Evolutionary conservation across 306 rosid species (phyloP).

Genomic region (Casuarina glauca): DNA sequence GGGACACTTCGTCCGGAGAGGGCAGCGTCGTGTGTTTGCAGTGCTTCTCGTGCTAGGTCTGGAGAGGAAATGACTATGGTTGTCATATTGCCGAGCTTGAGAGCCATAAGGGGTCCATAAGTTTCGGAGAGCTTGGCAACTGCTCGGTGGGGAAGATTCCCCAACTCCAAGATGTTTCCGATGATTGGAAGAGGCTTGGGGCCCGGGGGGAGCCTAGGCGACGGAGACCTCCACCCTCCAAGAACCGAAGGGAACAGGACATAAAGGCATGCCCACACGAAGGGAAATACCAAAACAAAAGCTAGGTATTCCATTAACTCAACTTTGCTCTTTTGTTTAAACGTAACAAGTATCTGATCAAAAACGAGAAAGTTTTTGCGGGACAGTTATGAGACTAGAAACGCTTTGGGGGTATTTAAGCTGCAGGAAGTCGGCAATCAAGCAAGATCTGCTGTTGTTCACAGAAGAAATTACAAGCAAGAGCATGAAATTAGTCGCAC

Average conservation of each 20-base stretch:
- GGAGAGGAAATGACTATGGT: constrained; percentile 31
- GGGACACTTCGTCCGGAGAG: constrained; percentile 3
- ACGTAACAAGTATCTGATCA: no score
- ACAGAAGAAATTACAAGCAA: no score
- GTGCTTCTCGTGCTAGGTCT: constrained; percentile 18
- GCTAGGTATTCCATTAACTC: no score
- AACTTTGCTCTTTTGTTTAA: no score
- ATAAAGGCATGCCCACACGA: background rate
- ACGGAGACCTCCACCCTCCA: background rate
- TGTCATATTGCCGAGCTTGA: constrained; percentile 28
- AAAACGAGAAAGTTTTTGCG: no score
- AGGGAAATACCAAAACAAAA: no score
- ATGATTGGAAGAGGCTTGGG: constrained; percentile 48
- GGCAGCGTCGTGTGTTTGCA: constrained; percentile 3
- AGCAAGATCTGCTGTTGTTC: no score
- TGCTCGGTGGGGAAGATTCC: constrained; percentile 35
- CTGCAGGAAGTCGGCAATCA: no score
- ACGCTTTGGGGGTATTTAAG: no score
- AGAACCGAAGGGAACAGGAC: background rate
- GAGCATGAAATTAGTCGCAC: no score
- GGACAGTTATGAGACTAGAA: no score
- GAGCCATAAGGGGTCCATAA: constrained; percentile 30
- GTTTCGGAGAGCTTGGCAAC: constrained; percentile 24
- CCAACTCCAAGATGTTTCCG: constrained; percentile 52
- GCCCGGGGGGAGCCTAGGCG: constrained; percentile 43